Evolutionary conservation across 495 filamentous ascomycete species (phyloP), one percentile per base, ranked within the genome.

Genomic region (Usnea hakonensis): DNA sequence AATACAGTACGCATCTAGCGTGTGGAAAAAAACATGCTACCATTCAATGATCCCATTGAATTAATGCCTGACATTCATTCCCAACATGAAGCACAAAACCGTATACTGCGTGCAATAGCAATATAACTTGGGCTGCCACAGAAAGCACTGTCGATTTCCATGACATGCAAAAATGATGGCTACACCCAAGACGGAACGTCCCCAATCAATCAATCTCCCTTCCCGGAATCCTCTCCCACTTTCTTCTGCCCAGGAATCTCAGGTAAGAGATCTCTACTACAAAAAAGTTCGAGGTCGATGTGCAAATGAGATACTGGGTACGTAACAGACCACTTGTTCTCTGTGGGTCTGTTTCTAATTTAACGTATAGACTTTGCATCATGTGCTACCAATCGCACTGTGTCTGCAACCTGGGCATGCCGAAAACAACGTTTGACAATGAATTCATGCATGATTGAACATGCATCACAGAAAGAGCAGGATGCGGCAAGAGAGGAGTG

Each of bases 401-500:
- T 97, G 67, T 87, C 86, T 38, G 87, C 90, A 21, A 86, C 89
- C 3, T 96, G 91, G 82, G 80, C 84, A 19, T 98, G 94, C 76
- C 88, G 91, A 33, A 73, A 76, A 11, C 79, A 91, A 67, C 87
- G 89, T 48, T 82, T 86, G 40, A 78, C 83, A 26, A 98, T 98
- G 94, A 97, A 97, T 76, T 79, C 76, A 57, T 98, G 94, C 76
- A 96, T 98, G 93, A 73, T 91, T 58, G 69, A 78, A 43, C 86
- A 95, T 75, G 91, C 92, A 21, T 94, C 88, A 44, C 88, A 82
- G 57, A 86, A 84, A 59, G 88, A 96, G 74, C 83, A 91, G 71
- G 94, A 98, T 75, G 84, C 83, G 21, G 94, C 94, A 65, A 79
- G 94, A 35, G 90, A 95, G 71, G 90, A 97, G 69, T 98, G 94